phyloP scores from a whole-genome alignment of 202 grass and related monocot genomes.

The Bolboschoenoplectus hybrid region DNA sequence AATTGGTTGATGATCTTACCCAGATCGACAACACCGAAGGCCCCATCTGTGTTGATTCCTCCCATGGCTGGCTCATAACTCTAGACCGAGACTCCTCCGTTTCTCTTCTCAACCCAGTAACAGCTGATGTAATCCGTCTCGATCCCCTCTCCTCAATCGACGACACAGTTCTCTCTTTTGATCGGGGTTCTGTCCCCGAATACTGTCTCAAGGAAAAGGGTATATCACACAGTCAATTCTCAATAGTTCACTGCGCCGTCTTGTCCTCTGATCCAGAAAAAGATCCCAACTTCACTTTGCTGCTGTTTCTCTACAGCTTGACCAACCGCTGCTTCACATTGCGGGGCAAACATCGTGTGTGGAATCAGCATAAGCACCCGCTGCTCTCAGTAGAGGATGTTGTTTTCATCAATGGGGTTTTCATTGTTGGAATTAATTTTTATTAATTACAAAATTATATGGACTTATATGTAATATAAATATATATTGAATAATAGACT shows the following conservation, averaged over 20 bases:
- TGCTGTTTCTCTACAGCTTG: not conserved
- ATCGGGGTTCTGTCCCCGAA: not conserved
- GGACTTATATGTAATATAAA: too few species aligned
- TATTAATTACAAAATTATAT: too few species aligned
- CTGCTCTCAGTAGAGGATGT: slow-evolving; percentile 28
- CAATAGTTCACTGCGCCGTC: not conserved
- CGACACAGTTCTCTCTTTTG: not conserved
- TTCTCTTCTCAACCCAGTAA: not conserved
- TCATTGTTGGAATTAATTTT: not conserved
- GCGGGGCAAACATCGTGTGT: not conserved
- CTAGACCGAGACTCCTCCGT: not conserved
- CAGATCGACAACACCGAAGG: not conserved
- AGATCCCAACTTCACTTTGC: not conserved
- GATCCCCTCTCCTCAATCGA: not conserved
- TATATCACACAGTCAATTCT: not conserved
- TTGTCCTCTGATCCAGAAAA: slow-evolving; percentile 13
- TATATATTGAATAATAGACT: too few species aligned
- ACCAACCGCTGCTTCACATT: slow-evolving; percentile 26
- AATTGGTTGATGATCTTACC: not conserved
- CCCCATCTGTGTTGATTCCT: not conserved
- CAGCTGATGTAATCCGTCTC: not conserved
- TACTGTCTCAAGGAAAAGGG: not conserved
- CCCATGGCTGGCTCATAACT: slow-evolving; percentile 10
- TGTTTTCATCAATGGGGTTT: not conserved
- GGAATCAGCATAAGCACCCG: not conserved